Base-by-base conservation (phyloP, 83 land plant species). In the Thuja plicata region DNA sequence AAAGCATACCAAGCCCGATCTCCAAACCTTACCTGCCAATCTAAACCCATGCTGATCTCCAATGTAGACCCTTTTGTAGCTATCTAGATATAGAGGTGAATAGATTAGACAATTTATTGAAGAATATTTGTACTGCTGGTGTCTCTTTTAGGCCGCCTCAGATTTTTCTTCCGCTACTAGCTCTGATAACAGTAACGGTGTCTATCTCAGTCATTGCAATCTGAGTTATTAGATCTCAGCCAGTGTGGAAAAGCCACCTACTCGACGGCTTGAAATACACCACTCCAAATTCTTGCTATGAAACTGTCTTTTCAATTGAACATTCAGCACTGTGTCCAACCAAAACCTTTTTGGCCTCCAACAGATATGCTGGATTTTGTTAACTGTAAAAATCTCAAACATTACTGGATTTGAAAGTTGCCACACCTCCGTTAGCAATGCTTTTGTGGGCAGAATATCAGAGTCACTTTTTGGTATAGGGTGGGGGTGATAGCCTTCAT, bases 1-100 rank as follows among this genome's bases (percentile, higher is more conserved):
- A 76, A 74, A 79, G 82, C 82, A 79, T 79, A 79, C 41, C 82
- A 38, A 46, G 45, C 19, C 82, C 41, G 82, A 13, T 79, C 82
- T 37, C 9, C 19, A 40, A 38, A 40, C 82, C 17, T 79, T 35
- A 40, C 45, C 41, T 79, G 8, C 27, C 12, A 79, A 38, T 40
- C 82, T 79, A 79, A 19, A 79, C 43, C 2, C 82, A 40, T 17
- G 40, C 16, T 15, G 57, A 15, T 54, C 57, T 54, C 57, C 57
- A 16, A 3, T 54, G 4, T 54, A 3, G 57, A 54, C 21, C 17
- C 8, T 40, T 3, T 35, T 27, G 34, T 34, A 32, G 38, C 82
- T 15, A 54, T 50, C 54, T 50, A 50, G 15, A 10, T 50, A 12
- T 37, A 6, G 40, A 34, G 43, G 37, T 79, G 82, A 40, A 79